These are phyloP conservation scores for Penicillium egyptiacum DNA, from an alignment of 495 filamentous ascomycete genomes.

Conservation along the genomic window DNA sequence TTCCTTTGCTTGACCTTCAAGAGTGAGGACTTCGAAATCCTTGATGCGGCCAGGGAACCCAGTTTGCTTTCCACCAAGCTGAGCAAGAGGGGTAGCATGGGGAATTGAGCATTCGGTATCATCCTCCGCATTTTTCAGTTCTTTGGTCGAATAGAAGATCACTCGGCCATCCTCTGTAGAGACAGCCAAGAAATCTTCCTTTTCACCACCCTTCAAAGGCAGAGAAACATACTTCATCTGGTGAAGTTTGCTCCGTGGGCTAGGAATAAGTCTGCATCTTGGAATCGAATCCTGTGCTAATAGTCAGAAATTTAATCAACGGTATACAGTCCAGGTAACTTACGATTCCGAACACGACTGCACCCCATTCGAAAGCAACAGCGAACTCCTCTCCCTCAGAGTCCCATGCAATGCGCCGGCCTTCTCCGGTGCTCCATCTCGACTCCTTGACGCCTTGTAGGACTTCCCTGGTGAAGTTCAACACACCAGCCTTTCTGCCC, in stretches of 20 bases:
- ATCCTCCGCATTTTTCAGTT: conserved; percentile 31
- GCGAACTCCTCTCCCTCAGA: conserved; percentile 73
- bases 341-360: conserved; percentile 78
- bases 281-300: conserved; percentile 67
- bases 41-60: conserved; percentile 75
- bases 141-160: conserved; percentile 74
- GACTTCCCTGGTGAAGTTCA: conserved; percentile 73
- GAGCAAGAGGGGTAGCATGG: conserved; percentile 61
- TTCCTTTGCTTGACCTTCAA: conserved; percentile 37
- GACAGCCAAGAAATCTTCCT: conserved; percentile 62
- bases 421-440: conserved; percentile 77
- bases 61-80: conserved; percentile 71
- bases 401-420: conserved; percentile 82
- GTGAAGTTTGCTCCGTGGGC: conserved; percentile 74
- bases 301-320: conserved; percentile 19
- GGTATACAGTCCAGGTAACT: conserved; percentile 23
- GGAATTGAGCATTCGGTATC: conserved; percentile 42
- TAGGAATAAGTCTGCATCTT: conserved; percentile 66
- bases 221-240: conserved; percentile 68
- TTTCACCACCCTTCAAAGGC: conserved; percentile 39
- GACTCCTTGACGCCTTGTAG: conserved; percentile 71
- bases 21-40: conserved; percentile 71
- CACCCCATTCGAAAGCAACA: conserved; percentile 84
- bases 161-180: conserved; percentile 94
- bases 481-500: conserved; percentile 87